Conservation (phyloP, 1,284 basidiomycete species). For the Pyrrhoderma lamaoense region DNA sequence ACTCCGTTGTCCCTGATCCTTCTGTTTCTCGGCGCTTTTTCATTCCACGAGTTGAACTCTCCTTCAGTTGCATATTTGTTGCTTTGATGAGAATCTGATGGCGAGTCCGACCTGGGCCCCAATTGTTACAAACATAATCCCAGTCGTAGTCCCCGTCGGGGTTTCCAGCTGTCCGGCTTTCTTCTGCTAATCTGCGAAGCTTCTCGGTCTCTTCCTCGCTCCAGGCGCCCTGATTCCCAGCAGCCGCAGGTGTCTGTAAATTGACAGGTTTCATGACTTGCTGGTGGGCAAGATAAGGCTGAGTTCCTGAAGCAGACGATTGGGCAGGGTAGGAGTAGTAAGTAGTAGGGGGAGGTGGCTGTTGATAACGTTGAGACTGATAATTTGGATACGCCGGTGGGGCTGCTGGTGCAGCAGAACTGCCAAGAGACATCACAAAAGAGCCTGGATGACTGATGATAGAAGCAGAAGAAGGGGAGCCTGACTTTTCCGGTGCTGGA, state of each 20-base stretch:
- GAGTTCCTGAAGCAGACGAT: conserved; percentile 6
- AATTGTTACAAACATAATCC: conserved; percentile 66
- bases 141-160: conserved; percentile 57
- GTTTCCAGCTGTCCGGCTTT: conserved; percentile 39
- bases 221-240: conserved; percentile 61
- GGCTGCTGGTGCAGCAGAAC: conserved; percentile 27
- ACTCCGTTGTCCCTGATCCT: background rate
- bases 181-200: conserved; percentile 57
- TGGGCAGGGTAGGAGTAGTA: conserved; percentile 44
- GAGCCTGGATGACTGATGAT: conserved; percentile 63
- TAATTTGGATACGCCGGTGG: background rate
- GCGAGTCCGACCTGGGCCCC: conserved; percentile 65
- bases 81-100: conserved; percentile 76
- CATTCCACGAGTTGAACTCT: conserved; percentile 44
- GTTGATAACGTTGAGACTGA: conserved; percentile 35
- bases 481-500: conserved; percentile 20
- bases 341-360: conserved; percentile 48
- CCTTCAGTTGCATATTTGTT: conserved; percentile 64
- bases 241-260: conserved; percentile 18
- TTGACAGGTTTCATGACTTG: conserved; percentile 19
- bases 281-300: conserved; percentile 18
- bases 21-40: conserved; percentile 16
- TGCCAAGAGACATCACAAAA: conserved; percentile 55
- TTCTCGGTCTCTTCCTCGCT: conserved; percentile 66
- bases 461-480: conserved; percentile 25